Evolutionary conservation across 345 rosid species (phyloP).

Genomic region (Moricandia arvensis): DNA sequence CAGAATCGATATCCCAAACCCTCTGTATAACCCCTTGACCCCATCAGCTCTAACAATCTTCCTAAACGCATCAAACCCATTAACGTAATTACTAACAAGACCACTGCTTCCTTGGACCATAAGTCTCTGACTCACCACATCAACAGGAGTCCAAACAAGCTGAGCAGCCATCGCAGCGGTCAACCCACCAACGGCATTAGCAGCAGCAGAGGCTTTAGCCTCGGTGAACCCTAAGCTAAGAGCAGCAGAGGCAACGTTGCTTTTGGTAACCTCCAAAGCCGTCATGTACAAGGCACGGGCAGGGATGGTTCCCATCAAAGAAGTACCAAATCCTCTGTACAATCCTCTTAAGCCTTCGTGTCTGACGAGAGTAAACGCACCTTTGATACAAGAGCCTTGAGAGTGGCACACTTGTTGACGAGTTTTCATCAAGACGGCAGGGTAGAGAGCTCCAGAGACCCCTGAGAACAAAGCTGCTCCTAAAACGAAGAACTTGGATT

Average conservation of each 20-base stretch:
- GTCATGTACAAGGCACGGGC: slow-evolving; percentile 90
- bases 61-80: slow-evolving; percentile 81
- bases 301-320: slow-evolving; percentile 84
- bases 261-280: slow-evolving; percentile 82
- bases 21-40: slow-evolving; percentile 77
- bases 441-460: slow-evolving; percentile 84
- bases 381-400: slow-evolving; percentile 53
- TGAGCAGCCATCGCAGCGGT: slow-evolving; percentile 95
- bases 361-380: slow-evolving; percentile 51
- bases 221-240: slow-evolving; percentile 67
- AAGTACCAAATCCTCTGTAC: slow-evolving; percentile 90
- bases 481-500: slow-evolving; percentile 83
- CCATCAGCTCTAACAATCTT: slow-evolving; percentile 77
- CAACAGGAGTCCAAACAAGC: slow-evolving; percentile 95
- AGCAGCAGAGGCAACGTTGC: slow-evolving; percentile 71
- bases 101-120: slow-evolving; percentile 70
- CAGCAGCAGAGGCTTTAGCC: slow-evolving; percentile 59
- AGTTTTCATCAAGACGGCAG: slow-evolving; percentile 78
- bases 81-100: slow-evolving; percentile 56
- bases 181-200: slow-evolving; percentile 79
- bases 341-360: slow-evolving; percentile 71
- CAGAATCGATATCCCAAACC: slow-evolving; percentile 90
- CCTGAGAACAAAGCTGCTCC: slow-evolving; percentile 93
- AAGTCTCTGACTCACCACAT: slow-evolving; percentile 89
- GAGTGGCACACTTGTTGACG: slow-evolving; percentile 74